Evolutionary conservation across 768 basidiomycete species (phyloP), one percentile per base, ranked within the genome.

Genomic region (Solioccasus polychromus): DNA sequence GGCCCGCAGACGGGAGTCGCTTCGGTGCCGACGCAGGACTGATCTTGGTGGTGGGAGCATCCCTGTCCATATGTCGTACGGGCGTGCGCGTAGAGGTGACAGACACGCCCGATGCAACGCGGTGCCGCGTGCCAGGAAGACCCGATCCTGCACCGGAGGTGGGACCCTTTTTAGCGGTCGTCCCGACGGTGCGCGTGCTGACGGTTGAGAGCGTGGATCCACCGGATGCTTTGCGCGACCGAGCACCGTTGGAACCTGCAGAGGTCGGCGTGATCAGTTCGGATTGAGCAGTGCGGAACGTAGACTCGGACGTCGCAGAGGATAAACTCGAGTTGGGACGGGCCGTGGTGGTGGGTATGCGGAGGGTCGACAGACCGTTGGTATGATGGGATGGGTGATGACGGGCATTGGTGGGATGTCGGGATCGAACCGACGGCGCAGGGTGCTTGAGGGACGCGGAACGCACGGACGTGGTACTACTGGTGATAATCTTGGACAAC

Each of bases 101-200:
- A 4, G 63, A 63, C 4, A 58, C 60, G 11, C 62, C 63, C 9
- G 63, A 64, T 18, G 60, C 44, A 8, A 64, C 57, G 17, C 63
- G 62, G 1, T 7, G 11, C 8, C 31, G 31, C 5, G 31, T 32
- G 5, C 6, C 14, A 9, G 7, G 5, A 5, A 32, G 8, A 12
- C 31, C 31, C 31, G 31, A 43, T 8, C 30, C 19, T 17, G 28
- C 37, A 34, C 26, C 42, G 7, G 55, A 45, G 4, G 40, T 2
- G 9, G 32, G 15, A 3, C 39, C 41, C 41, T 53, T 60, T 41
- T 51, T 58, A 3, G 55, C 41, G 2, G 43, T 47, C 29, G 66
- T 67, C 4, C 63, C 65, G 3, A 65, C 61, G 2, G 63, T 65
- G 11, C 63, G 54, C 2, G 58, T 63, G 46, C 66, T 68, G 31